Percentiles rank a stretch among this genome's conserved stretches.
phyloP scores from a whole-genome alignment of 257 asterid genomes.

The Solanum chmielewskii region DNA sequence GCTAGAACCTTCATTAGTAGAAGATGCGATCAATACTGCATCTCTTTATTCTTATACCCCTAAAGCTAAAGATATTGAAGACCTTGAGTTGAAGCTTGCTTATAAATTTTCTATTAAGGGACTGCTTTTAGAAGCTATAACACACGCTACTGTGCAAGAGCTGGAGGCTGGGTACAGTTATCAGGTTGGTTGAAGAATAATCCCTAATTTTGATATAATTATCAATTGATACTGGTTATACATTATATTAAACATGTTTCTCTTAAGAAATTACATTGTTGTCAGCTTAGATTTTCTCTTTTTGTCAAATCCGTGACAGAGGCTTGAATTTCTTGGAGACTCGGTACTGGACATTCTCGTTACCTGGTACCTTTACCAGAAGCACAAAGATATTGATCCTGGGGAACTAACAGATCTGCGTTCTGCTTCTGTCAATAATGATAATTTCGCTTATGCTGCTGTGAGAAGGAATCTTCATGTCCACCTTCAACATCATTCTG shows the following conservation, averaged over 20 bases:
- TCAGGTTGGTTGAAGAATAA: slow-evolving; percentile 30
- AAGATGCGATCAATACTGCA: slow-evolving; percentile 46
- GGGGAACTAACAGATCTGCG: slow-evolving; percentile 93
- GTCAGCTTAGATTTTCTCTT: background rate
- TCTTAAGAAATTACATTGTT: background rate
- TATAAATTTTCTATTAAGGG: slow-evolving; percentile 66
- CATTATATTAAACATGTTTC: background rate
- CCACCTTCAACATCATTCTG: slow-evolving; percentile 64
- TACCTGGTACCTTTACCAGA: slow-evolving; percentile 61
- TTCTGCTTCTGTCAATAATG: slow-evolving; percentile 82
- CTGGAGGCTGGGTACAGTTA: slow-evolving; percentile 40
- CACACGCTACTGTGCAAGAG: slow-evolving; percentile 46
- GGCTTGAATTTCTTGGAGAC: slow-evolving; percentile 97
- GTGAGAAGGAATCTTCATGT: slow-evolving; percentile 51
- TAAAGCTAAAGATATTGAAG: slow-evolving; percentile 29
- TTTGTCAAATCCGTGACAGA: slow-evolving; percentile 34
- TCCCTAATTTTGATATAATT: background rate
- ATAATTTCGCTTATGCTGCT: slow-evolving; percentile 77
- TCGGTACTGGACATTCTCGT: slow-evolving; percentile 82
- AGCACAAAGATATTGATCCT: slow-evolving; percentile 66
- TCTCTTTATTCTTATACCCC: slow-evolving; percentile 55
- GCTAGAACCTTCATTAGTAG: slow-evolving; percentile 45
- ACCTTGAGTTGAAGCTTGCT: slow-evolving; percentile 57
- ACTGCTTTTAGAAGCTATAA: slow-evolving; percentile 79
- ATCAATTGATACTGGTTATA: background rate